Base-by-base conservation (phyloP, 2,329 filamentous ascomycete genomes). In the Pezicula neosporulosa region DNA sequence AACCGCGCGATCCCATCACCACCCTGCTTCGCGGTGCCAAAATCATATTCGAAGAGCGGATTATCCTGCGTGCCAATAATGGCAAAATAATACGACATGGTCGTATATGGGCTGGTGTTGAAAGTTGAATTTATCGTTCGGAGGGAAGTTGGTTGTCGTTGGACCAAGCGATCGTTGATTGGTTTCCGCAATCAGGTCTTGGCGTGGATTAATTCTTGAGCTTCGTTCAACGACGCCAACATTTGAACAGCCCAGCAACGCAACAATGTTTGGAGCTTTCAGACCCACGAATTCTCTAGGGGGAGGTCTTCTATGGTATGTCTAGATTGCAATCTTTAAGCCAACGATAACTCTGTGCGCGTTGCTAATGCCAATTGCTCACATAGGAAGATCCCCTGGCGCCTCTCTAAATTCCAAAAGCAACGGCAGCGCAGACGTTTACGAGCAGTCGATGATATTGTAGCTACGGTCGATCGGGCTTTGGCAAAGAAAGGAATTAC, bases 21-120 rank as follows among this genome's bases (percentile, higher is more conserved):
- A 73, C 93, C 92, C 63, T 91, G 87, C 72, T 97, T 97, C 38
- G 90, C 96, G 37, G 93, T 97, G 63, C 94, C 94, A 69, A 99
- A 99, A 68, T 96, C 92, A 72, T 95, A 84, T 74, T 96, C 93
- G 75, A 97, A 99, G 60, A 99, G 82, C 33, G 94, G 93, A 67
- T 93, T 95, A 76, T 99, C 94, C 63, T 90, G 89, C 19, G 91
- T 95, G 66, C 92, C 94, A 70, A 99, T 84, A 62, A 99, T 96
- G 67, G 89, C 89, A 74, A 99, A 97, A 77, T 97, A 97, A 80
- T 97, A 99, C 54, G 92, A 97, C 94, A 97, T 97, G 58, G 61
- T 77, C 30, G 30, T 33, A 33, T 10, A 10, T 50, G 48, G 19
- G 30, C 28, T 27, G 28, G 27, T 27, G 18, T 13, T 44, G 43